Conservation (phyloP, 2,329 filamentous ascomycete genomes). For the Pezicula carpinea region DNA sequence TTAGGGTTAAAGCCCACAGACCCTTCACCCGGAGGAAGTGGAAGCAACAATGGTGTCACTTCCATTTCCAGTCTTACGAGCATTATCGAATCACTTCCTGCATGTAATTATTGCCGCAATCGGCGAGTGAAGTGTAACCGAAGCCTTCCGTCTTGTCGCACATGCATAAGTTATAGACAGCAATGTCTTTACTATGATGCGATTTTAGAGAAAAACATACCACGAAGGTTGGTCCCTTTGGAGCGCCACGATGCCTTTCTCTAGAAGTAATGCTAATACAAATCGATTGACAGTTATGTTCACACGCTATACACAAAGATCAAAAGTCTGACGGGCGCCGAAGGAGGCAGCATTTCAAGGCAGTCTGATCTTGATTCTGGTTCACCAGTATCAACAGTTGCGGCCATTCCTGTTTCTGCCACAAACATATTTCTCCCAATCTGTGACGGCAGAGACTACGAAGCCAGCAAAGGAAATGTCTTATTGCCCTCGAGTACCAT, state of each 20-base stretch:
- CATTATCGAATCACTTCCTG: background rate
- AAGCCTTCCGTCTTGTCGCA: background rate
- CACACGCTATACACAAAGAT: background rate
- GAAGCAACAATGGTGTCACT: too few relatives aligned
- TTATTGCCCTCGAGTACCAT: background rate
- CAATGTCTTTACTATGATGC: slow-evolving; percentile 1
- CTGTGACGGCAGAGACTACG: too few relatives aligned
- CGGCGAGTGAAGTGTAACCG: background rate
- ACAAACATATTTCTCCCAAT: too few relatives aligned
- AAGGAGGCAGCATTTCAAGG: too few relatives aligned
- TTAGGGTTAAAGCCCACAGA: too few relatives aligned
- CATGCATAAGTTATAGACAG: background rate
- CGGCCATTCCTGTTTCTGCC: too few relatives aligned
- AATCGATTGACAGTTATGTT: background rate
- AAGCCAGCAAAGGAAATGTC: background rate
- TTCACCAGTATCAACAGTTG: too few relatives aligned
- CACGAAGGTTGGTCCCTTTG: background rate
- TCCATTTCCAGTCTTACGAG: background rate
- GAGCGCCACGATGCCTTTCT: background rate
- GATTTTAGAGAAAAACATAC: background rate
- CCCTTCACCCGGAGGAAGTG: too few relatives aligned
- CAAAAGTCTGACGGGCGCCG: background rate
- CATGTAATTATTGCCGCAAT: background rate
- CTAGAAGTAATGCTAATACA: background rate
- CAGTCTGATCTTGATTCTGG: too few relatives aligned